Conservation (phyloP, 2,329 filamentous ascomycete species). For the Aschersonia sp. region DNA sequence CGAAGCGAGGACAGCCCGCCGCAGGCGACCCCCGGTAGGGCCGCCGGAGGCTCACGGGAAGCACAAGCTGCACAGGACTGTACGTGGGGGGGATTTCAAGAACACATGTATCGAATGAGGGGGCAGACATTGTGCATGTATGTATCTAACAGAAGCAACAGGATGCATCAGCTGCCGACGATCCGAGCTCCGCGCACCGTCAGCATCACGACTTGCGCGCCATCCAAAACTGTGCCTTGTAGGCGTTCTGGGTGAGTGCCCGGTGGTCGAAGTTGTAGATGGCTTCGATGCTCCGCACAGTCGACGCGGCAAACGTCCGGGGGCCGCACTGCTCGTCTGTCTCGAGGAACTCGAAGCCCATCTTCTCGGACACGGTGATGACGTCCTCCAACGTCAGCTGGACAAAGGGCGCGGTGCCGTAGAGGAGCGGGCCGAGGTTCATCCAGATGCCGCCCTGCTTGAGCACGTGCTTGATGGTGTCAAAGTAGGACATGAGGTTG, state of each 20-base stretch:
- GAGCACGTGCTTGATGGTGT: constrained; percentile 34
- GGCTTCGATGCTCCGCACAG: constrained; percentile 29
- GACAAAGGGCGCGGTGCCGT: constrained; percentile 37
- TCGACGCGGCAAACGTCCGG: constrained; percentile 24
- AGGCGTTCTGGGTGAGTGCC: constrained; percentile 36
- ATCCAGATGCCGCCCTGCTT: constrained; percentile 35
- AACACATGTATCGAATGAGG: not conserved
- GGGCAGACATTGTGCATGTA: not conserved
- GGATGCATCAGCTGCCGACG: too few relatives aligned
- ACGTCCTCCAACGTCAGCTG: constrained; percentile 41
- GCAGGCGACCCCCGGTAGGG: too few relatives aligned
- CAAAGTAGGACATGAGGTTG: constrained; percentile 38
- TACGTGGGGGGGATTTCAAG: too few relatives aligned
- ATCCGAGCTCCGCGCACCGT: too few relatives aligned
- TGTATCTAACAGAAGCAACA: not conserved
- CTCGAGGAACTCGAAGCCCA: constrained; percentile 37
- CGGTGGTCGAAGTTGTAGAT: constrained; percentile 36
- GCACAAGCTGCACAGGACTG: too few relatives aligned
- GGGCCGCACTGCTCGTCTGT: constrained; percentile 23
- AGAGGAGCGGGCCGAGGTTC: constrained; percentile 41
- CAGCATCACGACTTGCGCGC: constrained; percentile 12
- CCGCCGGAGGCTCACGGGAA: too few relatives aligned
- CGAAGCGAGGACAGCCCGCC: too few relatives aligned
- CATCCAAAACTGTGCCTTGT: constrained; percentile 40
- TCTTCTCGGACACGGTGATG: constrained; percentile 26